Evolutionary conservation across 768 basidiomycete genomes (phyloP).

Genomic region (Psilocybe azurescens): DNA sequence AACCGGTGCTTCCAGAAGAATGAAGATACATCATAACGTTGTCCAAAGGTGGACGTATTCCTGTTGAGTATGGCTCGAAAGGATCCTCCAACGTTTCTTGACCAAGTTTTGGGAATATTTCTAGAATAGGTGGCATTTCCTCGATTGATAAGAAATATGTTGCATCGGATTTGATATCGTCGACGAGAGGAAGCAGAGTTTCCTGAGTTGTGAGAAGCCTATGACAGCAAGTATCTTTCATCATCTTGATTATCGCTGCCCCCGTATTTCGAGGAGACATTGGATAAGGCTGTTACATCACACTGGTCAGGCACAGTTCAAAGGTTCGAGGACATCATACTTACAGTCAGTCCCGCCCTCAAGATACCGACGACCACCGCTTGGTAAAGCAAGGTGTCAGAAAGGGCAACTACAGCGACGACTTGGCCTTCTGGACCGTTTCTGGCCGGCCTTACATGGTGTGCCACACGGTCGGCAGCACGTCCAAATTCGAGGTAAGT

Average conservation of each 20-base stretch:
- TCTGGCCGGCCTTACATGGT: slow-evolving; percentile 33
- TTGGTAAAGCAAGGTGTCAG: slow-evolving; percentile 44
- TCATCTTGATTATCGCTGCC: slow-evolving; percentile 37
- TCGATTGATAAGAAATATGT: slow-evolving; percentile 30
- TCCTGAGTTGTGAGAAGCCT: slow-evolving; percentile 39
- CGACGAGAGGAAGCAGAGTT: slow-evolving; percentile 32
- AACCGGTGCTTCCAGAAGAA: slow-evolving; percentile 55
- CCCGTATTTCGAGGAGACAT: slow-evolving; percentile 45
- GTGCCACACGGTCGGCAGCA: slow-evolving; percentile 48
- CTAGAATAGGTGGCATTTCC: slow-evolving; percentile 34
- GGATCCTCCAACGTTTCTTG: slow-evolving; percentile 31
- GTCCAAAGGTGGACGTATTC: slow-evolving; percentile 16
- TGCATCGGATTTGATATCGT: slow-evolving; percentile 28
- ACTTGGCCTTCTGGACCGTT: slow-evolving; percentile 31
- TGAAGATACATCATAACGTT: slow-evolving; percentile 43
- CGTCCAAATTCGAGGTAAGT: slow-evolving; percentile 48
- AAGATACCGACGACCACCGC: slow-evolving; percentile 43
- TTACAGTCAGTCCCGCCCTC: slow-evolving; percentile 39
- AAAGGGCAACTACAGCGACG: slow-evolving; percentile 40
- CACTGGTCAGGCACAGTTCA: no score
- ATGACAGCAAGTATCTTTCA: slow-evolving; percentile 42
- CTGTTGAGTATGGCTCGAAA: slow-evolving; percentile 30
- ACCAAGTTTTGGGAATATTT: slow-evolving; percentile 46
- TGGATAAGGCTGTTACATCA: slow-evolving; percentile 37
- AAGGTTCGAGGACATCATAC: slow-evolving; percentile 8